A percentile compares a stretch with the other conserved stretches of the same genome.
Evolutionary conservation across 305 asterid genomes (phyloP).

Genomic region (Fraxinus ornus): DNA sequence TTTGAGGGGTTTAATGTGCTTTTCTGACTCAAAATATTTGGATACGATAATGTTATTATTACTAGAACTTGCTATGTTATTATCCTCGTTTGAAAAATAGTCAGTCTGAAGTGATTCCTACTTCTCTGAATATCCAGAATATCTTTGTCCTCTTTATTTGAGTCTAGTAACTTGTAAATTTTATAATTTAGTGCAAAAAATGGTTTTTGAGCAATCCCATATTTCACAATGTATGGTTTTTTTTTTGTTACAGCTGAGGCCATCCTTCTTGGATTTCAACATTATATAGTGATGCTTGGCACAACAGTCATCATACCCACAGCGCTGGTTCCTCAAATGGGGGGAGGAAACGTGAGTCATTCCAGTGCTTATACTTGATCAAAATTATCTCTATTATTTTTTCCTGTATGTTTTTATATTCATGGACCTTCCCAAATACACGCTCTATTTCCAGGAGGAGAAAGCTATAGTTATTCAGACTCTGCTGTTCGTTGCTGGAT

Average conservation of each 20-base stretch:
- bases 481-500: slow-evolving; percentile 56
- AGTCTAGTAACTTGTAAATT: neutral
- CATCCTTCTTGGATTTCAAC: slow-evolving; percentile 86
- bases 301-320: slow-evolving; percentile 77
- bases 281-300: slow-evolving; percentile 79
- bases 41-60: neutral
- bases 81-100: neutral
- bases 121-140: neutral
- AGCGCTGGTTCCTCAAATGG: slow-evolving; percentile 91
- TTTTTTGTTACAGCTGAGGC: slow-evolving; percentile 73
- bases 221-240: slow-evolving; percentile 1
- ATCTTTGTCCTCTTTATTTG: neutral
- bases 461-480: slow-evolving; percentile 62
- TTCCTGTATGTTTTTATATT: neutral
- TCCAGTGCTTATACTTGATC: neutral
- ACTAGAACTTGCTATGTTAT: neutral
- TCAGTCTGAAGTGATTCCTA: neutral
- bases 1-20: neutral
- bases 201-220: neutral
- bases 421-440: neutral
- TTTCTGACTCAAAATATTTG: slow-evolving; percentile 1
- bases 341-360: slow-evolving; percentile 81
- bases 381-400: neutral
- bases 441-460: slow-evolving; percentile 43
- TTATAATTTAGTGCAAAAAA: neutral